Percentiles rank a stretch among this genome's conserved stretches.
Conservation (phyloP, 2,329 filamentous ascomycete species). For the Ceratocystis destructans region DNA sequence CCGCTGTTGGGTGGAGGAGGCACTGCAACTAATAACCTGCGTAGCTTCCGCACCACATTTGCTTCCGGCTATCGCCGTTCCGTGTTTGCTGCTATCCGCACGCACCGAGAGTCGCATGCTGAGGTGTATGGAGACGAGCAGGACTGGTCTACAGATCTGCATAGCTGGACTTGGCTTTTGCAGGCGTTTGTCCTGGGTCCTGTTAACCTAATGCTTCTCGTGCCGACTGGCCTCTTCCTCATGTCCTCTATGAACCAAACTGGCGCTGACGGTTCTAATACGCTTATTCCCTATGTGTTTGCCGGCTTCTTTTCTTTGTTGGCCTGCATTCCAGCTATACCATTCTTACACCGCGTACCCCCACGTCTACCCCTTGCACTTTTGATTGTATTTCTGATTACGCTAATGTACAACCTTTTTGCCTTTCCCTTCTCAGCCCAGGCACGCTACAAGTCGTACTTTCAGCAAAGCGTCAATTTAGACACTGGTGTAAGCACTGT, state of each 20-base stretch:
- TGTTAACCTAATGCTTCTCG: slow-evolving; percentile 61
- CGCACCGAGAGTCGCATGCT: slow-evolving; percentile 24
- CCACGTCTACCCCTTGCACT: slow-evolving; percentile 70
- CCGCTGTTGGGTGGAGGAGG: slow-evolving; percentile 30
- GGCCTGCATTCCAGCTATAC: slow-evolving; percentile 60
- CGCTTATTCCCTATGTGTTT: slow-evolving; percentile 57
- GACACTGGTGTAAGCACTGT: slow-evolving; percentile 58
- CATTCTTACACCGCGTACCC: slow-evolving; percentile 76
- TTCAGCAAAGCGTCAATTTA: slow-evolving; percentile 68
- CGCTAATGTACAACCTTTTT: slow-evolving; percentile 69
- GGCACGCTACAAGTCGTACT: slow-evolving; percentile 74
- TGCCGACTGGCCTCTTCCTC: slow-evolving; percentile 60
- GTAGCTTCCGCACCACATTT: slow-evolving; percentile 36
- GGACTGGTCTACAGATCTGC: slow-evolving; percentile 66
- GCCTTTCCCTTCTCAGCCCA: slow-evolving; percentile 78
- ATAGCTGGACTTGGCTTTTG: slow-evolving; percentile 73
- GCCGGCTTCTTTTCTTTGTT: slow-evolving; percentile 56
- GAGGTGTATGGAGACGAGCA: slow-evolving; percentile 59
- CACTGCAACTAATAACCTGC: slow-evolving; percentile 19
- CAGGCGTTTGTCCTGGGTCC: slow-evolving; percentile 73
- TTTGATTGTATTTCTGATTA: slow-evolving; percentile 56
- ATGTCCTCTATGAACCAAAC: slow-evolving; percentile 66
- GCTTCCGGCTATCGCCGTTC: slow-evolving; percentile 42
- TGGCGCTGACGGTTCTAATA: slow-evolving; percentile 64
- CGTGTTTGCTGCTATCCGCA: slow-evolving; percentile 27